Conservation (phyloP, 176 grass and related monocot species). For the Musa schizocarpa region DNA sequence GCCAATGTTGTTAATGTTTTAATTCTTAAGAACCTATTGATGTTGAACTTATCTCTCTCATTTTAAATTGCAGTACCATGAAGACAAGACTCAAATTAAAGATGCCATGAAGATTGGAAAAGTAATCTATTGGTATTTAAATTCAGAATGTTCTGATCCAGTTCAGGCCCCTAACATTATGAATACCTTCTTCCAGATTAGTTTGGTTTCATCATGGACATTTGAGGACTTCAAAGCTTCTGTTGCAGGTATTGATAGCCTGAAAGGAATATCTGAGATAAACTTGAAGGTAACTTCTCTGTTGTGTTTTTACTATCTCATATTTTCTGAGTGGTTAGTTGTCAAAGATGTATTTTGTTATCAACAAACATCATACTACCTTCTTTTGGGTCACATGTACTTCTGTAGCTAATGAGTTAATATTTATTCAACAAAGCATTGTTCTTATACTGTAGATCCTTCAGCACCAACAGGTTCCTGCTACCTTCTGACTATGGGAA, state of each 20-base stretch:
- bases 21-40: too few relatives aligned
- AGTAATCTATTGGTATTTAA: conserved; percentile 13
- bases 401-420: too few relatives aligned
- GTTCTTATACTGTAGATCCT: too few relatives aligned
- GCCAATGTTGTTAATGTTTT: not conserved
- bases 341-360: too few relatives aligned
- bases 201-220: conserved; percentile 52
- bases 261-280: conserved; percentile 61
- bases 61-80: conserved; percentile 44
- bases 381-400: too few relatives aligned
- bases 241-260: conserved; percentile 35
- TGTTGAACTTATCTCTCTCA: too few relatives aligned
- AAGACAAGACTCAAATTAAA: conserved; percentile 44
- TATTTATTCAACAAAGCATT: too few relatives aligned
- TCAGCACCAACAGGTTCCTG: too few relatives aligned
- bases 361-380: too few relatives aligned
- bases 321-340: not conserved
- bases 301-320: not conserved
- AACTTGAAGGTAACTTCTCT: conserved; percentile 65
- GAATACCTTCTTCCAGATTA: conserved; percentile 38
- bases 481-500: too few relatives aligned
- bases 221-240: conserved; percentile 65
- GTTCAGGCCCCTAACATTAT: not conserved
- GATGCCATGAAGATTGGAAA: conserved; percentile 62
- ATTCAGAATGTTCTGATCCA: not conserved